A percentile compares a stretch with the other conserved stretches of the same genome.
Conservation (phyloP, 1,284 basidiomycete species). For the Malassezia vespertilionis region DNA sequence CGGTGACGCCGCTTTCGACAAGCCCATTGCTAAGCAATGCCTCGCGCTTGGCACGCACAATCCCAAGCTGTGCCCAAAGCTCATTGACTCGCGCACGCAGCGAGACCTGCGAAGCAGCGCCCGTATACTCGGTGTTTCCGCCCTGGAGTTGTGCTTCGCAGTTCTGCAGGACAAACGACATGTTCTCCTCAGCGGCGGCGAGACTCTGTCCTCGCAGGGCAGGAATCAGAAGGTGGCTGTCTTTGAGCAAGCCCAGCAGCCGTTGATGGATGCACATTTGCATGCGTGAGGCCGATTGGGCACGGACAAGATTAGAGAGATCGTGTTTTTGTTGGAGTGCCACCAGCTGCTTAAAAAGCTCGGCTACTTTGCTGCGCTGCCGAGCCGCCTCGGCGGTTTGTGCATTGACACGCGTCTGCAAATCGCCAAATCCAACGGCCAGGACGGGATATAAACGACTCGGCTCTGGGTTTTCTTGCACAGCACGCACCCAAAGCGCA, state of each 20-base stretch:
- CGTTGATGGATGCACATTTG: conserved; percentile 40
- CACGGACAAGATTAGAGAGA: conserved; percentile 29
- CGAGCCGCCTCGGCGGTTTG: conserved; percentile 30
- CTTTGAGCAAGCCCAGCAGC: conserved; percentile 24
- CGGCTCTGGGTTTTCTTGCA: conserved; percentile 41
- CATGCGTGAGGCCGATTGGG: conserved; percentile 23
- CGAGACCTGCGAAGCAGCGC: conserved; percentile 3
- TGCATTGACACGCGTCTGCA: conserved; percentile 31
- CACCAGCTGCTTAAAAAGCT: conserved; percentile 20
- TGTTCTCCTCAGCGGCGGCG: conserved; percentile 29
- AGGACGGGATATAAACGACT: conserved; percentile 39
- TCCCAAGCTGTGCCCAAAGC: conserved; percentile 43
- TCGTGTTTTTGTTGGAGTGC: conserved; percentile 33
- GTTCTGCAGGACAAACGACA: conserved; percentile 28
- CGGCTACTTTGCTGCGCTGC: conserved; percentile 23
- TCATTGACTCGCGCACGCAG: conserved; percentile 40
- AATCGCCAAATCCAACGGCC: conserved; percentile 39
- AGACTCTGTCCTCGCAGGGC: conserved; percentile 32
- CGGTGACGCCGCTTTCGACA: conserved; percentile 20
- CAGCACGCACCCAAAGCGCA: conserved; percentile 33
- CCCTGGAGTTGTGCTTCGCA: conserved; percentile 40
- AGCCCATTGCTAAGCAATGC: conserved; percentile 22
- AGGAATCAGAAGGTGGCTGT: conserved; percentile 29
- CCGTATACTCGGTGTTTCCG: background rate
- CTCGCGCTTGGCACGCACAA: conserved; percentile 34